These are phyloP conservation scores for Lumnitzera littorea DNA, from an alignment of 345 rosid genomes.

Conservation along the genomic window DNA sequence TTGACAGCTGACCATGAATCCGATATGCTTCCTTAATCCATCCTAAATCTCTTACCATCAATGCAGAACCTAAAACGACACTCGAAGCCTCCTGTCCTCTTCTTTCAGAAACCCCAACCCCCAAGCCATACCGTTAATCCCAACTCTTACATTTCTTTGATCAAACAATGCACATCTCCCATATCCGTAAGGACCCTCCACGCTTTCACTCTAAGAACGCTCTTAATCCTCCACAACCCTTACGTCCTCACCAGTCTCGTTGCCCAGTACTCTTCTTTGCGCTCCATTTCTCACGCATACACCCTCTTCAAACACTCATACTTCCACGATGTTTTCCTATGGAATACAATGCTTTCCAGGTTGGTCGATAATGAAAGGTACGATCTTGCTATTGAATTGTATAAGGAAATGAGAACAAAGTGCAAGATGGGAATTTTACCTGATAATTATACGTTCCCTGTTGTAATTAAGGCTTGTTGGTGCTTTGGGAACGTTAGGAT, in stretches of 20 bases:
- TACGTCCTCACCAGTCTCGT: constrained; percentile 28
- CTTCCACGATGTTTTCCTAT: constrained; percentile 24
- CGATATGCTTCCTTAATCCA: too few species aligned
- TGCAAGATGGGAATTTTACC: constrained; percentile 16
- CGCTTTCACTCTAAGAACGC: constrained; percentile 20
- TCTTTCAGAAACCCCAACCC: too few species aligned
- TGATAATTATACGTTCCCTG: constrained; percentile 29
- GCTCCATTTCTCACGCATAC: constrained; percentile 25
- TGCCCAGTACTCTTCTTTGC: constrained; percentile 24
- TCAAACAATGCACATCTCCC: constrained; percentile 24
- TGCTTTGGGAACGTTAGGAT: constrained; percentile 8
- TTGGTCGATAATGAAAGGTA: constrained; percentile 19
- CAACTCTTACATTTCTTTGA: constrained; percentile 16
- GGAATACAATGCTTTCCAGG: constrained; percentile 29
- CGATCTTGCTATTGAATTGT: constrained; percentile 13
- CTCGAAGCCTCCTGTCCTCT: too few species aligned
- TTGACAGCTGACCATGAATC: too few species aligned
- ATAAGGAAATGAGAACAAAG: constrained; percentile 19
- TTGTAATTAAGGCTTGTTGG: constrained; percentile 36
- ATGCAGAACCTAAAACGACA: too few species aligned
- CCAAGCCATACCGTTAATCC: too few species aligned
- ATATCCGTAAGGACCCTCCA: constrained; percentile 21
- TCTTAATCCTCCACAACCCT: constrained; percentile 15
- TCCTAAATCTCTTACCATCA: too few species aligned
- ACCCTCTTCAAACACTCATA: constrained; percentile 19